Evolutionary conservation across 2,329 filamentous ascomycete genomes (phyloP).

Genomic region (Falciphora oryzae): DNA sequence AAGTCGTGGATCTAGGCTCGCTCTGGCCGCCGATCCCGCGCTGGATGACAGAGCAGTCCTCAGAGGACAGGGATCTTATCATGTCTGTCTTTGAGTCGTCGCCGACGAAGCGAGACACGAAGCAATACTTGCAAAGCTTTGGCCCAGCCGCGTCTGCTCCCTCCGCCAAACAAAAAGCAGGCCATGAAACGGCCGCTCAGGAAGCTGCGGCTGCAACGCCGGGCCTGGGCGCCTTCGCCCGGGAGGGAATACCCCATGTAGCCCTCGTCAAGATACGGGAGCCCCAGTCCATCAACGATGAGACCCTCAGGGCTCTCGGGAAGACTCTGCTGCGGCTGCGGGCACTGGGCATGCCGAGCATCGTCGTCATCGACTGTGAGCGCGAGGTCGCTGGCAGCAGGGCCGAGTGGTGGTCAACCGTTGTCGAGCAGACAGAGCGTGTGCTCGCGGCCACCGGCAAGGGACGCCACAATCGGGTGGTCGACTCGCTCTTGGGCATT

Average conservation of each 20-base stretch:
- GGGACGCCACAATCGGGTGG: slow-evolving; percentile 56
- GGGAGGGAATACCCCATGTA: slow-evolving; percentile 50
- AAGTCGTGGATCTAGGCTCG: slow-evolving; percentile 14
- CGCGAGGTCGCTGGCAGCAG: slow-evolving; percentile 17
- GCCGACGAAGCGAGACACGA: slow-evolving; percentile 87
- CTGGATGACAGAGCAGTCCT: background rate
- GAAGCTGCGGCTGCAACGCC: slow-evolving; percentile 14
- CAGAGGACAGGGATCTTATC: slow-evolving; percentile 65
- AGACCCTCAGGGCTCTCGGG: slow-evolving; percentile 67
- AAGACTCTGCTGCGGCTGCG: slow-evolving; percentile 79
- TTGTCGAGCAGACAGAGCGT: slow-evolving; percentile 9
- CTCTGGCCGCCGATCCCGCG: slow-evolving; percentile 12
- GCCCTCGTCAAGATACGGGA: slow-evolving; percentile 80
- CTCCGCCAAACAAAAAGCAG: slow-evolving; percentile 15
- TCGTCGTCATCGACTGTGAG: slow-evolving; percentile 75
- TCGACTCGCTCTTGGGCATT: slow-evolving; percentile 51
- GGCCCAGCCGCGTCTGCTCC: slow-evolving; percentile 33
- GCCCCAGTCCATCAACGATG: slow-evolving; percentile 64
- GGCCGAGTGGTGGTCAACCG: slow-evolving; percentile 5
- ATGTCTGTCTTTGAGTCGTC: slow-evolving; percentile 82
- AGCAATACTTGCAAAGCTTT: slow-evolving; percentile 86
- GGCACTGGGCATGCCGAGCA: slow-evolving; percentile 72
- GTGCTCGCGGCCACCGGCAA: slow-evolving; percentile 35
- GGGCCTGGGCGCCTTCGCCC: background rate
- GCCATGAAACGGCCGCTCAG: slow-evolving; percentile 23